phyloP scores from a whole-genome alignment of 2,329 filamentous ascomycete genomes.

The Coniochaeta sp. region DNA sequence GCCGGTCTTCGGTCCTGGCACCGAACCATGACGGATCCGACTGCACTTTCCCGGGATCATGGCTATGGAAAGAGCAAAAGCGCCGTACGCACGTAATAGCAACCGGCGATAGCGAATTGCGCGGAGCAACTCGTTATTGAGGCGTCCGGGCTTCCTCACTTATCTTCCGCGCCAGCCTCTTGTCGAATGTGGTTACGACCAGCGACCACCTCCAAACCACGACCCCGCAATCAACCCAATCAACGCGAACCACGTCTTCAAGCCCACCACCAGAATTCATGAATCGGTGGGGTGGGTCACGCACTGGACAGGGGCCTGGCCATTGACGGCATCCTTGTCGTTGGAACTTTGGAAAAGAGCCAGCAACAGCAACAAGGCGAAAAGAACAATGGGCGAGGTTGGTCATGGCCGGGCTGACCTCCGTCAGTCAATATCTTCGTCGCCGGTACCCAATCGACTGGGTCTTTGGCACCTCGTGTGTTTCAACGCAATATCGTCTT shows the following conservation, averaged over 20 bases:
- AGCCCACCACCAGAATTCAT: conserved; percentile 20
- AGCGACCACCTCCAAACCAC: neutral
- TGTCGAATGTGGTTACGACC: conserved; percentile 19
- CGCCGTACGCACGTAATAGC: conserved; percentile 5
- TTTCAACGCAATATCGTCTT: neutral
- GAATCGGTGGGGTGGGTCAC: conserved; percentile 7
- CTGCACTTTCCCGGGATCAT: conserved; percentile 6
- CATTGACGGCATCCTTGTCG: neutral
- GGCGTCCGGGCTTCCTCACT: conserved; percentile 17
- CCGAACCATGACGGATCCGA: neutral
- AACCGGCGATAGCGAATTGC: neutral
- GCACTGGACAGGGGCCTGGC: neutral
- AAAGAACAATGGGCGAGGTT: neutral
- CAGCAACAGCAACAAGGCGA: neutral
- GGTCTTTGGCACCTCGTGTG: neutral
- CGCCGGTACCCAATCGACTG: neutral
- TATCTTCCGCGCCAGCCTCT: conserved; percentile 20
- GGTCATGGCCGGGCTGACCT: neutral
- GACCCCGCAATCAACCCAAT: conserved; percentile 18
- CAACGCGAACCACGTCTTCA: conserved; percentile 24
- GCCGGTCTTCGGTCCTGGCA: neutral
- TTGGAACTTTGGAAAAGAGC: too few species aligned
- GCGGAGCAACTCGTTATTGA: too few species aligned
- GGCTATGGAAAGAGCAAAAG: conserved; percentile 5
- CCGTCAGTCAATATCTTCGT: neutral